A percentile compares a stretch with the other conserved stretches of the same genome.
These are phyloP conservation scores for Tripidium arundinaceum DNA, from an alignment of 202 grass and related monocot genomes.

Conservation along the genomic window DNA sequence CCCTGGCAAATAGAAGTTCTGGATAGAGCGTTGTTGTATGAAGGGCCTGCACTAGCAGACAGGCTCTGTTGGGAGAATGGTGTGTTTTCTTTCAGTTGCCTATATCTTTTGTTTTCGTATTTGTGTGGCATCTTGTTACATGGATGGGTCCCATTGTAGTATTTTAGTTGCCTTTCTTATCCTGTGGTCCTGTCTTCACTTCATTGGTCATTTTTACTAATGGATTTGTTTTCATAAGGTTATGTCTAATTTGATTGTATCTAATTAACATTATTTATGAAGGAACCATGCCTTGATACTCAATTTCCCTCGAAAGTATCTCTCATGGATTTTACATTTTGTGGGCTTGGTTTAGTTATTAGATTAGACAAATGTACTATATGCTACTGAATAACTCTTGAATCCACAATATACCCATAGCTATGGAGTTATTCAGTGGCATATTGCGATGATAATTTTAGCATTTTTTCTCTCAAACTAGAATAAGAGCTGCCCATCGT, in stretches of 20 bases:
- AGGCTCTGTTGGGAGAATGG: slow-evolving; percentile 79
- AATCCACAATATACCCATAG: not conserved
- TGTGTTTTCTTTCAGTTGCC: slow-evolving; percentile 34
- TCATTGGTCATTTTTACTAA: not conserved
- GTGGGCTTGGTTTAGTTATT: not conserved
- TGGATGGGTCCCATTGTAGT: not conserved
- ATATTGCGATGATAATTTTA: not conserved
- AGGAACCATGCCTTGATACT: not conserved
- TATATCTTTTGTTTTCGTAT: slow-evolving; percentile 10
- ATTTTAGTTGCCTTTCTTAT: slow-evolving; percentile 23
- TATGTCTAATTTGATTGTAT: not conserved
- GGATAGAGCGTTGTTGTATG: slow-evolving; percentile 79
- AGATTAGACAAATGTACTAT: not conserved
- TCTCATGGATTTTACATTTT: not conserved
- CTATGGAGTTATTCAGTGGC: not conserved
- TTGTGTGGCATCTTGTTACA: slow-evolving; percentile 18
- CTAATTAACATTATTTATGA: not conserved
- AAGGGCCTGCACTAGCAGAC: slow-evolving; percentile 71
- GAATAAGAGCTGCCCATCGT: not conserved
- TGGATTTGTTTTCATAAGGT: slow-evolving; percentile 13
- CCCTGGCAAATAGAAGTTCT: slow-evolving; percentile 90
- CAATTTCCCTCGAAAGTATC: not conserved
- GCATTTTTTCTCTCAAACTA: not conserved
- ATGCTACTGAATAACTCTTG: not conserved
- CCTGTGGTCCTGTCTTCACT: not conserved